Evolutionary conservation across 306 rosid species (phyloP), one percentile per base, ranked within the genome.

Genomic region (Medicago truncatula): DNA sequence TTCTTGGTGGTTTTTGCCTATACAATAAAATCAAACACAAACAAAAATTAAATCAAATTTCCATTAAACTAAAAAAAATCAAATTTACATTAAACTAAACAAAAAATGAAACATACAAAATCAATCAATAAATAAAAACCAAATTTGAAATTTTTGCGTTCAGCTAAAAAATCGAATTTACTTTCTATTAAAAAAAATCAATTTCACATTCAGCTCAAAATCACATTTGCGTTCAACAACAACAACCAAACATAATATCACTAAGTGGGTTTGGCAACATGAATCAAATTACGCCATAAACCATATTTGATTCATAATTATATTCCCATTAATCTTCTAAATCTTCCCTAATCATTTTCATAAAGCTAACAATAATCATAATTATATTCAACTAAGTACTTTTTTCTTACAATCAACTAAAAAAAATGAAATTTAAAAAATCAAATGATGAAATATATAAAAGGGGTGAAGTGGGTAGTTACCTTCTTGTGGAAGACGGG

Each of bases 401-500:
- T 11, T 0, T 2, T 10, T 2, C 11, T 14, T 14, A 5, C 53
- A 47, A 0, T 15, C 18, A 49, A 49, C 18, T 13, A 49, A 50
- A 74, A 74, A n/a, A 0, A 75, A 23, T 9, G 20, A 40, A 50
- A 1, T 43, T 36, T 43, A 16, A 14, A 20, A 63, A 21, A 4
- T 58, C 6, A 61, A 11, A 43, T 13, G n/a, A 36, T 7, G 3
- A 36, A 63, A 8, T 16, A 9, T 1, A 17, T 15, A 2, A 9
- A 41, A 31, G 9, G 9, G 53, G 12, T 13, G 49, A 7, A 7
- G 34, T 18, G 4, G 10, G 38, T 9, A 3, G 11, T 28, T 11
- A 86, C 87, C 87, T 86, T 86, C 70, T 86, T 86, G 79, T 86
- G 89, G 78, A 86, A 86, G n/a, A 86, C 89, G 7, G 89, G 89